A percentile compares a stretch with the other conserved stretches of the same genome.
Conservation (phyloP, 78 protist species). For the Dictyostelium purpureum region DNA sequence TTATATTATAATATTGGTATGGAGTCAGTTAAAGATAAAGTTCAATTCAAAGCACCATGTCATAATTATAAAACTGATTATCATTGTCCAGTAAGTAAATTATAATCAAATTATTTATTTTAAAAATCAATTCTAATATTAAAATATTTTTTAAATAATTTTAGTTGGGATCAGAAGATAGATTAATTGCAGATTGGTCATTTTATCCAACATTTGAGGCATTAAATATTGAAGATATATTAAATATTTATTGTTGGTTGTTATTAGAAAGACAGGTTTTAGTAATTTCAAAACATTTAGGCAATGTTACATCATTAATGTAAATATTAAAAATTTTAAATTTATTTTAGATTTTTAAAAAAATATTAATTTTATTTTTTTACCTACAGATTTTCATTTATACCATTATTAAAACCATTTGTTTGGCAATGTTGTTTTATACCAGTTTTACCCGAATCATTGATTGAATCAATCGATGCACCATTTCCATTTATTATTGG, state of each 20-base stretch:
- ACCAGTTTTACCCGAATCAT: conserved; percentile 60
- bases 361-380: neutral
- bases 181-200: conserved; percentile 80
- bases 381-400: conserved; percentile 45
- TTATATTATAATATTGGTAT: conserved; percentile 38
- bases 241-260: conserved; percentile 29
- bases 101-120: neutral
- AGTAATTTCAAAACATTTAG: conserved; percentile 48
- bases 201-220: conserved; percentile 23
- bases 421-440: conserved; percentile 78
- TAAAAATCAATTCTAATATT: neutral
- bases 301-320: conserved; percentile 34
- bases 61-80: conserved; percentile 70
- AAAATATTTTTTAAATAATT: neutral
- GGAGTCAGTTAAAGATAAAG: conserved; percentile 53
- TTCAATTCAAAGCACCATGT: conserved; percentile 58
- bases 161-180: conserved; percentile 41
- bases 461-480: conserved; percentile 63
- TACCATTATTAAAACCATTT: conserved; percentile 66
- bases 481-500: conserved; percentile 76
- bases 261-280: conserved; percentile 60
- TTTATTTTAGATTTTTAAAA: neutral
- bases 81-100: conserved; percentile 46
- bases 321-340: neutral
- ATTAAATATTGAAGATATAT: conserved; percentile 33